These are phyloP conservation scores for Salix koriyanagi DNA, from an alignment of 345 rosid genomes.

Conservation along the genomic window DNA sequence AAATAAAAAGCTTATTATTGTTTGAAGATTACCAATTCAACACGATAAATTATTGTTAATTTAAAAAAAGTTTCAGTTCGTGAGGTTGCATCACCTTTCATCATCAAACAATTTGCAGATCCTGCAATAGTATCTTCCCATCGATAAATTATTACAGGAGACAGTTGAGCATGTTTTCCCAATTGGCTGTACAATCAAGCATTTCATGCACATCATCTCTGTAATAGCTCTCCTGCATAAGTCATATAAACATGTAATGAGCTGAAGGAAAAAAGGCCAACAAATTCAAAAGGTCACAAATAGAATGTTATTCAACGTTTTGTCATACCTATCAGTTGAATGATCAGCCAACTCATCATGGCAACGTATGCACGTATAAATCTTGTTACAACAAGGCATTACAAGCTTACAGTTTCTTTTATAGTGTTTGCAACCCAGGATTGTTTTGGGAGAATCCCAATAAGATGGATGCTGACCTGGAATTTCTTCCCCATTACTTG, in stretches of 20 bases:
- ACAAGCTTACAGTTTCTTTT: constrained; percentile 72
- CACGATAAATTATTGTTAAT: background rate
- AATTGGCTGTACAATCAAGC: constrained; percentile 63
- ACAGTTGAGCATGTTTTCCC: constrained; percentile 46
- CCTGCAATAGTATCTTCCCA: constrained; percentile 78
- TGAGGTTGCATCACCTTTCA: constrained; percentile 43
- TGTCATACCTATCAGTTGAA: constrained; percentile 55
- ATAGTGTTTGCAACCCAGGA: constrained; percentile 75
- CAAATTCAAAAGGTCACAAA: background rate
- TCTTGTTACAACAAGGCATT: constrained; percentile 61
- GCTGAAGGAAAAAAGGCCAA: background rate
- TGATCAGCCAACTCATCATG: constrained; percentile 82
- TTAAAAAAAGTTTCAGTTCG: background rate
- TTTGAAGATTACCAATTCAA: background rate
- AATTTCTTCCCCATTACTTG: constrained; percentile 37
- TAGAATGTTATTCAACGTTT: background rate
- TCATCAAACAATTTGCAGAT: constrained; percentile 75
- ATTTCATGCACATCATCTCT: constrained; percentile 88
- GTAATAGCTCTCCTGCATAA: constrained; percentile 51
- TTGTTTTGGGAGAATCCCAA: constrained; percentile 35
- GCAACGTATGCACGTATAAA: constrained; percentile 70
- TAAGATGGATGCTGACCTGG: constrained; percentile 59
- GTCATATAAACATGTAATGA: constrained; percentile 1
- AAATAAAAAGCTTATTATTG: background rate
- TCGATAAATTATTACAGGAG: constrained; percentile 51